A percentile compares a stretch with the other conserved stretches of the same genome.
Conservation (phyloP, 768 basidiomycete species). For the Pulveroboletus ravenelii region DNA sequence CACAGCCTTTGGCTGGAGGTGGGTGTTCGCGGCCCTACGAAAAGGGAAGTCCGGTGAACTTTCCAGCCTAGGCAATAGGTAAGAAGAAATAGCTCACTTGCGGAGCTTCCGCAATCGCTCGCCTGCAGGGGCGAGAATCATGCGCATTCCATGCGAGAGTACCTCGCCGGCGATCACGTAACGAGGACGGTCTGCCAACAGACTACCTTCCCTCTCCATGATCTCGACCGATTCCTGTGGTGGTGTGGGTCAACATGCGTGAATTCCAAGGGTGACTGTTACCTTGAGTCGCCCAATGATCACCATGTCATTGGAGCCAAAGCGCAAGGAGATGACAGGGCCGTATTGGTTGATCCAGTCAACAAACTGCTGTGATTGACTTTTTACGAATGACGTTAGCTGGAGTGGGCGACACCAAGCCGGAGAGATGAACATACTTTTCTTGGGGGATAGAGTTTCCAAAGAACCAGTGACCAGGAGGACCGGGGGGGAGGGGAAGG, state of each 20-base stretch:
- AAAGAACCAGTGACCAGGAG: conserved; percentile 33
- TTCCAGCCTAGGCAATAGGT: background rate
- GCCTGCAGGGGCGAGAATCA: conserved; percentile 51
- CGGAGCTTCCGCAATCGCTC: conserved; percentile 60
- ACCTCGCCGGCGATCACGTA: conserved; percentile 53
- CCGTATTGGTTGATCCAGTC: conserved; percentile 34
- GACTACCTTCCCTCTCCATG: conserved; percentile 62
- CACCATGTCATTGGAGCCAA: conserved; percentile 37
- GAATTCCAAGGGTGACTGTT: background rate
- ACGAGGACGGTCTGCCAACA: conserved; percentile 50
- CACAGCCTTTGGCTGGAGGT: conserved; percentile 51
- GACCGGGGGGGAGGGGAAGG: conserved; percentile 28
- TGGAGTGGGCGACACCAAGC: too few species aligned
- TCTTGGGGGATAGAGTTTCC: conserved; percentile 25
- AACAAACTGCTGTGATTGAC: conserved; percentile 42
- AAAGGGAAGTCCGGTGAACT: background rate
- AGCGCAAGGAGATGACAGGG: conserved; percentile 28
- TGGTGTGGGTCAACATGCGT: background rate
- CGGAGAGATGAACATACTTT: conserved; percentile 17
- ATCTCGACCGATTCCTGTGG: conserved; percentile 55
- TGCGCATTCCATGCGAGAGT: conserved; percentile 53
- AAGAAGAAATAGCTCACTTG: conserved; percentile 32
- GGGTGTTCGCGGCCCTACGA: conserved; percentile 51
- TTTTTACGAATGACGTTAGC: background rate
- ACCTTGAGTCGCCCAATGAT: conserved; percentile 38